Evolutionary conservation across 495 filamentous ascomycete genomes (phyloP).

Genomic region (Achaetomiella virescens): DNA sequence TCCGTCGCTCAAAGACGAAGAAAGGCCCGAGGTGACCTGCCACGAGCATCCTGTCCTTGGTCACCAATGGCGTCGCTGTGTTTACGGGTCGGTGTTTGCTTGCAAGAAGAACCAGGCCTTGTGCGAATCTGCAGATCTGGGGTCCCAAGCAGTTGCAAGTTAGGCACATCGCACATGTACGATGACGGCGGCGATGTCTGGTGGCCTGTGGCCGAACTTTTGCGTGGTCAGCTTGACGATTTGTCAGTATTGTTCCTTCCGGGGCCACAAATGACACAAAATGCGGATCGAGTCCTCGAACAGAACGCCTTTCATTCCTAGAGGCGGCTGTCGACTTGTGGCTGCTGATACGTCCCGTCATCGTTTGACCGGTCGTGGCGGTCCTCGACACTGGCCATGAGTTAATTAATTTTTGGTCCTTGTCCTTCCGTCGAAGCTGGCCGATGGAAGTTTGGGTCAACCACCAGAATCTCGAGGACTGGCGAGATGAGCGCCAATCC

Average conservation of each 20-base stretch:
- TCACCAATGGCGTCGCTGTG: neutral
- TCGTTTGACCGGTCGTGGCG: neutral
- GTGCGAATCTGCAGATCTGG: neutral
- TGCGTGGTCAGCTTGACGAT: neutral
- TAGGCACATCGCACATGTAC: neutral
- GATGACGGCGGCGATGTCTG: neutral
- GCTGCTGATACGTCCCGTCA: neutral
- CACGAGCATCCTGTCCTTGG: neutral
- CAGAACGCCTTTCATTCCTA: neutral
- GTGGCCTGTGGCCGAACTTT: neutral
- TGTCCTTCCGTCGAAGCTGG: neutral
- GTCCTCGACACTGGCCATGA: neutral
- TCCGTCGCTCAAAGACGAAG: neutral
- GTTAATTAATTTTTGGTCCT: neutral
- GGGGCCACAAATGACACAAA: neutral
- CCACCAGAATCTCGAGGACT: conserved; percentile 7
- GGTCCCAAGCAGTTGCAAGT: too few species aligned
- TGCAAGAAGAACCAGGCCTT: neutral
- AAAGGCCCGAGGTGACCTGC: neutral
- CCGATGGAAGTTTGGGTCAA: neutral
- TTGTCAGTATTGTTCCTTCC: neutral
- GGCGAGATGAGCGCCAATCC: neutral
- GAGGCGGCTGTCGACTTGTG: neutral
- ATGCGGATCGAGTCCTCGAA: conserved; percentile 10
- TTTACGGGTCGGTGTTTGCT: neutral